Conservation (phyloP, 2,329 filamentous ascomycete genomes). For the Setomelanomma holmii region DNA sequence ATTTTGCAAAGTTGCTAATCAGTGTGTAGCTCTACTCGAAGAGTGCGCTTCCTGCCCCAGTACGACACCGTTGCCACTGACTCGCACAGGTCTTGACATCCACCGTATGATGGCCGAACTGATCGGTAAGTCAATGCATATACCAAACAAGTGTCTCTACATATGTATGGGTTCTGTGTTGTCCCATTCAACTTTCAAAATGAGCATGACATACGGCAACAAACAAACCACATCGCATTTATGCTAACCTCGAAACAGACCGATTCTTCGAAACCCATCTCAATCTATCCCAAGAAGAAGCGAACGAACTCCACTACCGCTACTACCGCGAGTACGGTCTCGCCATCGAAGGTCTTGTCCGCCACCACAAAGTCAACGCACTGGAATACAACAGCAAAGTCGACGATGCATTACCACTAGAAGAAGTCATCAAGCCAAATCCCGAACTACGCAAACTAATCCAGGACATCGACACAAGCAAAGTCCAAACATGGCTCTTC, state of each 20-base stretch:
- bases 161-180: no score
- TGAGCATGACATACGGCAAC: no score
- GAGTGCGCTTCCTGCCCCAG: slow-evolving; percentile 62
- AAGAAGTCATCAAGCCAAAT: slow-evolving; percentile 82
- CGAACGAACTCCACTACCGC: slow-evolving; percentile 82
- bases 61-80: slow-evolving; percentile 14
- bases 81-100: slow-evolving; percentile 72
- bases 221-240: no score
- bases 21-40: slow-evolving; percentile 75
- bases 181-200: no score
- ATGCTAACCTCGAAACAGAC: slow-evolving; percentile 50
- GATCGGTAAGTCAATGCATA: slow-evolving; percentile 69
- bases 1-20: slow-evolving; percentile 11
- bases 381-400: slow-evolving; percentile 94
- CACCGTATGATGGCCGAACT: slow-evolving; percentile 87
- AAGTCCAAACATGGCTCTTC: slow-evolving; percentile 90
- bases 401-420: slow-evolving; percentile 90
- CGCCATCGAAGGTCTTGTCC: slow-evolving; percentile 93
- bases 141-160: no score
- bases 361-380: slow-evolving; percentile 93
- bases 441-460: slow-evolving; percentile 77
- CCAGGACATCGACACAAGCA: slow-evolving; percentile 79
- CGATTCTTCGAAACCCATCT: slow-evolving; percentile 73
- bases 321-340: slow-evolving; percentile 97
- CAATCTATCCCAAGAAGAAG: slow-evolving; percentile 75